These are phyloP conservation scores for Clonostachys chloroleuca DNA, from an alignment of 2,329 filamentous ascomycete species.

Conservation along the genomic window DNA sequence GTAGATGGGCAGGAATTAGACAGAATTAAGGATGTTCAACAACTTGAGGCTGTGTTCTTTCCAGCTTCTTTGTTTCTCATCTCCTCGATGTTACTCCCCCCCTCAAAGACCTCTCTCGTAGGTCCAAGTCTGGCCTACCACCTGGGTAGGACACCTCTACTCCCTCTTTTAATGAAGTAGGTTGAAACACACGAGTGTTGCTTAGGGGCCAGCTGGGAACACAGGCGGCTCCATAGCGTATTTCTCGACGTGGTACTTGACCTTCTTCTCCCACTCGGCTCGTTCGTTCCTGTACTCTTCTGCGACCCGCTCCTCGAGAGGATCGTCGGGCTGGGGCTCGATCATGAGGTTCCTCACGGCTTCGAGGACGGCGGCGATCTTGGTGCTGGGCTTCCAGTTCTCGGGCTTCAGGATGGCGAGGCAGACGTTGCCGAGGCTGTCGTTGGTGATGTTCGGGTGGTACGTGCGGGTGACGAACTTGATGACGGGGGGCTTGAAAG, in stretches of 20 bases:
- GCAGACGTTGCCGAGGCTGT: slow-evolving; percentile 80
- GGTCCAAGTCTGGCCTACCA: too few relatives aligned
- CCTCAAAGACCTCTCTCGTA: too few relatives aligned
- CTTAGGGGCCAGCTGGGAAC: slow-evolving; percentile 21
- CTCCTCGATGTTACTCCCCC: too few relatives aligned
- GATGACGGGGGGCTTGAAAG: slow-evolving; percentile 81
- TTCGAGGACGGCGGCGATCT: slow-evolving; percentile 70
- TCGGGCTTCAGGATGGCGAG: slow-evolving; percentile 78
- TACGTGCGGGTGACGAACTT: slow-evolving; percentile 88
- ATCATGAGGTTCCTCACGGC: slow-evolving; percentile 70
- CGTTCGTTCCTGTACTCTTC: slow-evolving; percentile 73
- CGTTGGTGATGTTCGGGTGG: slow-evolving; percentile 92
- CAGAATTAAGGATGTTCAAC: too few relatives aligned
- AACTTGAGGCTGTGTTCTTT: too few relatives aligned
- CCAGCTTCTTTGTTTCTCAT: too few relatives aligned
- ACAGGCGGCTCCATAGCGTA: slow-evolving; percentile 53
- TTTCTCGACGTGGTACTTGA: slow-evolving; percentile 66
- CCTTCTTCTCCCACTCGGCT: slow-evolving; percentile 68
- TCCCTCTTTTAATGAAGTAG: background rate
- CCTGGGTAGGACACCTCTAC: too few relatives aligned
- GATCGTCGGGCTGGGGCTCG: slow-evolving; percentile 84
- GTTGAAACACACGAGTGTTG: background rate
- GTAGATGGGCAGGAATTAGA: too few relatives aligned
- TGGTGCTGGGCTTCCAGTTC: slow-evolving; percentile 87
- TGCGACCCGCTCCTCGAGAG: slow-evolving; percentile 81